Conservation (phyloP, 2,329 filamentous ascomycete genomes). For the Aspergillus alliaceus region DNA sequence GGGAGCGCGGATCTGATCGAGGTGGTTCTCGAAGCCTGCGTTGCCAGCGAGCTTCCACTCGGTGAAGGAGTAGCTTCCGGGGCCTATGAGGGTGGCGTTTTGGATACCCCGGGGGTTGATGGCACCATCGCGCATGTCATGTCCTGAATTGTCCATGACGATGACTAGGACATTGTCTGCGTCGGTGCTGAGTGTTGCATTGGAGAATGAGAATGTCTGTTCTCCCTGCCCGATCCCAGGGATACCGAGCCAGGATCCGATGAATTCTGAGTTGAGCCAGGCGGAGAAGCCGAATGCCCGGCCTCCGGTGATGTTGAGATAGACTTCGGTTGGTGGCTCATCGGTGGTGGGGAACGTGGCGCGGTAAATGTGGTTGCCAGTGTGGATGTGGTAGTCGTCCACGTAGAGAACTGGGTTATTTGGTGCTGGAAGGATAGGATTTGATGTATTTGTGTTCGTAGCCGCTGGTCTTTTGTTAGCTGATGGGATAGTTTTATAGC, state of each 20-base stretch:
- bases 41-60: constrained; percentile 61
- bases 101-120: constrained; percentile 32
- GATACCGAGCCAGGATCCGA: constrained; percentile 56
- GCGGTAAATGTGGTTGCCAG: constrained; percentile 47
- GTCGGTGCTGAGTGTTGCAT: constrained; percentile 49
- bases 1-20: constrained; percentile 58
- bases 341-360: constrained; percentile 41
- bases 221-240: constrained; percentile 22
- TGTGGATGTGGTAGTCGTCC: constrained; percentile 47
- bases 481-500: background rate
- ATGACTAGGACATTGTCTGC: constrained; percentile 59
- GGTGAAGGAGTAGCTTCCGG: constrained; percentile 47
- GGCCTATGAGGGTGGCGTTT: constrained; percentile 48
- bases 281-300: constrained; percentile 57
- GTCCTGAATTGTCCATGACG: constrained; percentile 55
- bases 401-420: constrained; percentile 49
- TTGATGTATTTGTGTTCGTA: constrained; percentile 43
- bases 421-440: constrained; percentile 40
- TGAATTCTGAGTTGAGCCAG: constrained; percentile 58
- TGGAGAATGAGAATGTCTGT: constrained; percentile 50
- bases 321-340: constrained; percentile 31
- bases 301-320: constrained; percentile 56
- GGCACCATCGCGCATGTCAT: constrained; percentile 30
- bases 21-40: constrained; percentile 52
- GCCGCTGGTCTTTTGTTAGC: constrained; percentile 23